Evolutionary conservation across 129 eudicot species (phyloP).

Genomic region (Apium graveolens): DNA sequence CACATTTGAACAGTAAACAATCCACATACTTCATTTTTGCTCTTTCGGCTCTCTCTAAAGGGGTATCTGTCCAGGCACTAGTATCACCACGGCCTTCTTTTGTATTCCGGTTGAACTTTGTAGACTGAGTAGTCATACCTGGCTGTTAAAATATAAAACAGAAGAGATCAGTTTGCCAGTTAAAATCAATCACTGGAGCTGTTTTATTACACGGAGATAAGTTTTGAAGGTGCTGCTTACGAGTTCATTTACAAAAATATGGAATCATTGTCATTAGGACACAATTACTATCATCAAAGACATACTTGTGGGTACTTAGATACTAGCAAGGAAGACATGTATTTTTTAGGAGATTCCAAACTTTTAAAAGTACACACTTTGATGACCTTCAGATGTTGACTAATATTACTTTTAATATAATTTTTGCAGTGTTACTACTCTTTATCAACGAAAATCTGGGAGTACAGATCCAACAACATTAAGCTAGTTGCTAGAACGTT

Average conservation of each 20-base stretch:
- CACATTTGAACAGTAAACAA: not conserved
- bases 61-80: slow-evolving; percentile 95
- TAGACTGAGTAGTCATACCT: slow-evolving; percentile 70
- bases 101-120: slow-evolving; percentile 56
- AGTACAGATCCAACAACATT: not conserved
- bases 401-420: not conserved
- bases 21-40: slow-evolving; percentile 79
- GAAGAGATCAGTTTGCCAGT: not conserved
- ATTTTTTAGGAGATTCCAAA: not conserved
- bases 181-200: not conserved
- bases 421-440: not conserved
- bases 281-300: not conserved
- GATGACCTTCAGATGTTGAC: not conserved
- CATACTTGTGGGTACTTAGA: not conserved
- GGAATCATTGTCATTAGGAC: no score
- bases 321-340: not conserved
- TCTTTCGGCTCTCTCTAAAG: slow-evolving; percentile 83
- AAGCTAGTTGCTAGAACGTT: not conserved
- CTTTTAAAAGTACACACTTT: not conserved
- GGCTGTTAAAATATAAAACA: slow-evolving; percentile 33
- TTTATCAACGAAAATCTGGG: not conserved
- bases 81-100: slow-evolving; percentile 99
- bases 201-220: not conserved
- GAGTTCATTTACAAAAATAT: not conserved
- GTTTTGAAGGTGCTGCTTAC: not conserved